Percentiles rank a stretch among this genome's conserved stretches.
Conservation (phyloP, 2,329 filamentous ascomycete species). For the Emmonsiellopsis sp. region DNA sequence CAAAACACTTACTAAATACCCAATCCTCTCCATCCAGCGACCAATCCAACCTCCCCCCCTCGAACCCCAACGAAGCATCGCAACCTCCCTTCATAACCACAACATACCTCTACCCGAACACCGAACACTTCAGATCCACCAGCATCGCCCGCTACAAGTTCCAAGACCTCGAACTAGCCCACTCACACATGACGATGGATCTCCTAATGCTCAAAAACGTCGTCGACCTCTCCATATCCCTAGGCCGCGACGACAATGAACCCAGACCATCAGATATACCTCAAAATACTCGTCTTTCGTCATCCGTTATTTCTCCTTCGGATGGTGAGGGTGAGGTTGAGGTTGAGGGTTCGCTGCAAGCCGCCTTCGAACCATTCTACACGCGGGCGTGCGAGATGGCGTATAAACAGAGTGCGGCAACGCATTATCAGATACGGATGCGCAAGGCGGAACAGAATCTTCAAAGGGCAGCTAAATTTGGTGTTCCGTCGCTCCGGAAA, state of each 20-base stretch:
- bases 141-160: slow-evolving; percentile 24
- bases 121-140: slow-evolving; percentile 20
- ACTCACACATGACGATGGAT: slow-evolving; percentile 23
- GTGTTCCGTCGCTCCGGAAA: background rate
- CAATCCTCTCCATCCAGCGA: background rate
- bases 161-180: slow-evolving; percentile 22
- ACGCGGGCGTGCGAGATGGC: slow-evolving; percentile 27
- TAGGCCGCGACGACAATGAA: slow-evolving; percentile 12
- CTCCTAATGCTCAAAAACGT: slow-evolving; percentile 21
- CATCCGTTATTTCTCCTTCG: background rate
- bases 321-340: slow-evolving; percentile 3
- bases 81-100: slow-evolving; percentile 12
- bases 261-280: background rate
- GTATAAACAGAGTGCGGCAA: slow-evolving; percentile 21
- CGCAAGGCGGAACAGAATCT: no score
- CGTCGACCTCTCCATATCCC: slow-evolving; percentile 23
- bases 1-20: slow-evolving; percentile 14
- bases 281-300: background rate
- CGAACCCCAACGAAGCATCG: no score
- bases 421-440: slow-evolving; percentile 5
- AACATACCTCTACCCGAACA: slow-evolving; percentile 27
- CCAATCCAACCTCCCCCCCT: no score
- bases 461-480: no score
- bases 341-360: slow-evolving; percentile 11
- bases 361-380: slow-evolving; percentile 27